phyloP scores from a whole-genome alignment of 1,284 basidiomycete genomes.

The Marasmius oreades region DNA sequence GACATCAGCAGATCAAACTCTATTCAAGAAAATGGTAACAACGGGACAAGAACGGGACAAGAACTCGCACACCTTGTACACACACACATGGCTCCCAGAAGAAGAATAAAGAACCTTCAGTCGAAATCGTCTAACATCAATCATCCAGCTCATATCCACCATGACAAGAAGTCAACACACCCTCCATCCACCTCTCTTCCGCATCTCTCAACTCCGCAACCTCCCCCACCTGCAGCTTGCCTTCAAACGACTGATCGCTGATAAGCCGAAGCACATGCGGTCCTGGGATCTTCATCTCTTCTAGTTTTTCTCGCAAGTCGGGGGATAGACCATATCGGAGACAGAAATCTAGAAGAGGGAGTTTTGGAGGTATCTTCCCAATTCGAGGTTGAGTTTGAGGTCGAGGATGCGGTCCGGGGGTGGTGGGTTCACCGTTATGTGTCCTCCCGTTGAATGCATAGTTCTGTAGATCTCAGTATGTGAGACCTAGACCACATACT shows the following conservation, averaged over 20 bases:
- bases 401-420: too few relatives aligned
- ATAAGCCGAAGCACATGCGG: neutral
- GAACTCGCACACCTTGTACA: too few relatives aligned
- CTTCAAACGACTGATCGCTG: neutral
- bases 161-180: neutral
- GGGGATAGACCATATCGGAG: neutral
- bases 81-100: too few relatives aligned
- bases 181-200: slow-evolving; percentile 1
- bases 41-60: too few relatives aligned
- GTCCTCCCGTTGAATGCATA: too few relatives aligned
- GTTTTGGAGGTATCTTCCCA: neutral
- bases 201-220: neutral
- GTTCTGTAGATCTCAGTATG: too few relatives aligned
- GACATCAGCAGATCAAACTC: too few relatives aligned
- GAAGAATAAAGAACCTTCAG: too few relatives aligned
- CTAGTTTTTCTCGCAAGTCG: neutral
- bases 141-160: neutral
- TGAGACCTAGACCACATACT: too few relatives aligned
- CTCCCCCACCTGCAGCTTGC: neutral
- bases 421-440: too few relatives aligned
- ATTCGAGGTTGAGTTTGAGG: neutral
- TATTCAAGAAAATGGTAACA: too few relatives aligned
- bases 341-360: neutral
- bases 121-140: too few relatives aligned
- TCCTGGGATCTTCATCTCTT: neutral